Base-by-base conservation (phyloP, 768 basidiomycete species). In the Lactarius evosmus region DNA sequence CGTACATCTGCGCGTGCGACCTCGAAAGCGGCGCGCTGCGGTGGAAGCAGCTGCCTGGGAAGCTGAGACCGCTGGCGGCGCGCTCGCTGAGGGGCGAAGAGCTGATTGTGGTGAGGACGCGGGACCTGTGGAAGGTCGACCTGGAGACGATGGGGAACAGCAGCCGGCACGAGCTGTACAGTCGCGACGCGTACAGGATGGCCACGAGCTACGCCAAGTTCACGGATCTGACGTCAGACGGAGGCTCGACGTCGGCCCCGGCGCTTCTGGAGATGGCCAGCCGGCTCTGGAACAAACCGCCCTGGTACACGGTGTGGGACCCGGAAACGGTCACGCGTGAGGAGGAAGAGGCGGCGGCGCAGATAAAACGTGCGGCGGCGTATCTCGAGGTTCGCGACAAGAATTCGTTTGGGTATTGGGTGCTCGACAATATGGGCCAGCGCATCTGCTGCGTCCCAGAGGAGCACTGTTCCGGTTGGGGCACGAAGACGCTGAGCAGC, bases 401-500 rank as follows among this genome's bases (percentile, higher is more conserved):
- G 32, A 41, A 19, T 4, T 19, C 54, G 49, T 56, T 61, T 12
- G 59, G 55, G 7, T 25, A 65, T 51, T 60, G 63, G 59, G 59
- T 65, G n/a, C 63, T 65, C 25, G 55, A 60, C 14, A 65, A 61
- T 46, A 40, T 22, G 54, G 59, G 63, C 12, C 44, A 61, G 46
- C 63, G 59, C 27, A 33, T 65, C 36, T 61, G 63, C 32, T 65
- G 63, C 32, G 44, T 65, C 2, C 63, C 63, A 16, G 63, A 65
- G 49, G 63, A 65, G 25, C 60, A 65, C 49, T 60, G 63, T 32
- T 60, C 59, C 4, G 56, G 40, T 3, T 65, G 63, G 63, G 17
- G 54, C 41, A 22, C 19, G 8, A 44, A 27, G 27, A 17, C 63
- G 38, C 63, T 56, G 19, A 60, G 49, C 25, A 56, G 55, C 19